These are phyloP conservation scores for Kregervanrija delftensis DNA, from an alignment of 805 yeast genomes.

Conservation along the genomic window DNA sequence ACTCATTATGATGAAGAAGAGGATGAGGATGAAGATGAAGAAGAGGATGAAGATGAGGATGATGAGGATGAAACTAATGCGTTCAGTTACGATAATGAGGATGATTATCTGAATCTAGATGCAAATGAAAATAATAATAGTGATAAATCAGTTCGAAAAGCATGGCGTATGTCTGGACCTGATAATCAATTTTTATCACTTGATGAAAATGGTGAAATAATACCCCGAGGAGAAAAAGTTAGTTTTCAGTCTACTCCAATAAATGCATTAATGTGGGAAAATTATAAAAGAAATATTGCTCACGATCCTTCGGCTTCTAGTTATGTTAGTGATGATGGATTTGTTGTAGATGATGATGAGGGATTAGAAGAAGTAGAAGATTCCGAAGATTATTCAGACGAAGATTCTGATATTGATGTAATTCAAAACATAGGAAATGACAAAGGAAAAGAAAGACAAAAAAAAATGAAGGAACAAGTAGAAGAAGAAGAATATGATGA, in stretches of 20 bases:
- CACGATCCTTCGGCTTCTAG: slow-evolving; percentile 1
- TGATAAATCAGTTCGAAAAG: neutral
- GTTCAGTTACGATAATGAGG: neutral
- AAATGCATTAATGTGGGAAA: neutral
- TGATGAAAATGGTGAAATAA: slow-evolving; percentile 2
- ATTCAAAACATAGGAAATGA: neutral
- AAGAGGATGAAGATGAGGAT: slow-evolving; percentile 1
- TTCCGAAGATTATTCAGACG: neutral
- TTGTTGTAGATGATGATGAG: slow-evolving; percentile 11
- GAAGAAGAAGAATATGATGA: slow-evolving; percentile 1
- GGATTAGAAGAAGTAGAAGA: slow-evolving; percentile 2
- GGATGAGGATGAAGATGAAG: slow-evolving; percentile 1
- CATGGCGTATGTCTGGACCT: neutral
- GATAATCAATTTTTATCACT: neutral
- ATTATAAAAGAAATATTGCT: neutral
- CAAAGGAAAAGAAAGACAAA: neutral
- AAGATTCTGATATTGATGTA: neutral
- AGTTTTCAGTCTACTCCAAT: neutral
- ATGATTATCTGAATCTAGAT: slow-evolving; percentile 4
- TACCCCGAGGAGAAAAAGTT: neutral
- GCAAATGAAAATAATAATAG: neutral
- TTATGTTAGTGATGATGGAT: slow-evolving; percentile 13
- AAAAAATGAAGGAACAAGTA: neutral
- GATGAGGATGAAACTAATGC: neutral
- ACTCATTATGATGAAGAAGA: slow-evolving; percentile 2